Evolutionary conservation across 2,329 filamentous ascomycete genomes (phyloP).

Genomic region (Pseudocercospora musae): DNA sequence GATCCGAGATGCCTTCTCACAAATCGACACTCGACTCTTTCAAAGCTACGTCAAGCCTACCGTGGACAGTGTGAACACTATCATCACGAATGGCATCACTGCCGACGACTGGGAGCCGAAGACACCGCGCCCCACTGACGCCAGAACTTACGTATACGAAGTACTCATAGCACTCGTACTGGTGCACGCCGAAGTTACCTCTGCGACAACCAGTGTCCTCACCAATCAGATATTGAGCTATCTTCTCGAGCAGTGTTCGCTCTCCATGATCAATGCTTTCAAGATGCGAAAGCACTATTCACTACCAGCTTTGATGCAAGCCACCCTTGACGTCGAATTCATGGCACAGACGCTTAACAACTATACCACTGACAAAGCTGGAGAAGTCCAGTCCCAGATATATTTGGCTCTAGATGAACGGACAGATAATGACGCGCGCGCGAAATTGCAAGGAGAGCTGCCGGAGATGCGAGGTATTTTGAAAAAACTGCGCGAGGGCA

Average conservation of each 20-base stretch:
- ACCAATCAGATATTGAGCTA: constrained; percentile 80
- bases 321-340: constrained; percentile 95
- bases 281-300: constrained; percentile 61
- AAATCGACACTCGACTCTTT: constrained; percentile 90
- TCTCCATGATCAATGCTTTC: constrained; percentile 80
- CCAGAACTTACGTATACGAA: constrained; percentile 85
- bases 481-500: constrained; percentile 77
- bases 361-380: constrained; percentile 80
- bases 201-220: constrained; percentile 62
- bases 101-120: constrained; percentile 60
- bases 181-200: constrained; percentile 64
- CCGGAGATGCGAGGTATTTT: constrained; percentile 84
- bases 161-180: constrained; percentile 81
- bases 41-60: constrained; percentile 83
- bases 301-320: constrained; percentile 86
- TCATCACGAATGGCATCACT: constrained; percentile 70
- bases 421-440: constrained; percentile 82
- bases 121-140: constrained; percentile 62
- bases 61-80: constrained; percentile 63
- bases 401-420: constrained; percentile 87
- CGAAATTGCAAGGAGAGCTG: constrained; percentile 77
- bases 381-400: constrained; percentile 80
- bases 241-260: constrained; percentile 76
- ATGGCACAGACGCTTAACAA: constrained; percentile 88
- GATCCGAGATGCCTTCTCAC: constrained; percentile 81